Base-by-base conservation (phyloP, 352 stramenopile genomes). In the Phytophthora sojae region DNA sequence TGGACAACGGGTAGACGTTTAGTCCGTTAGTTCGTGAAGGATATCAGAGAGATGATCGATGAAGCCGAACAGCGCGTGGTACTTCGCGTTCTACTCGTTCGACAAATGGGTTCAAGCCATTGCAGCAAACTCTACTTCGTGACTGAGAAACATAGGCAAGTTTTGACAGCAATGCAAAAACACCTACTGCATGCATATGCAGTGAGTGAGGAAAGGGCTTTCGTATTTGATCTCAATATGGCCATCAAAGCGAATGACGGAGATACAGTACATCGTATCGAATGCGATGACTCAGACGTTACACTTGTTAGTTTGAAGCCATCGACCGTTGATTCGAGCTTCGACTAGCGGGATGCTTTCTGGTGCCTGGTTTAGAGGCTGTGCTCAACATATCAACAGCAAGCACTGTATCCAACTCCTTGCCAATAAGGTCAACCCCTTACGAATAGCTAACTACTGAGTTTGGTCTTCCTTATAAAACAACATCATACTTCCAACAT, bases 401-500 rank as follows among this genome's bases (percentile, higher is more conserved):
- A 4, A 45, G 37, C 6, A 9, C 30, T 35, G 30, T 35, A 35
- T 35, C 30, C 30, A 35, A 35, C 30, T 26, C n/a, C 23, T 26
- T 26, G 23, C 23, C 23, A 26, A 26, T 26, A 26, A 1, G 3
- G 3, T 26, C 23, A 26, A 26, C 3, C 1, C 23, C 37, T n/a
- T 45, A 5, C 9, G 2, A 7, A 68, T 42, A 26, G 60, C 53
- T 25, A 68, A 68, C 12, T 57, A 52, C 6, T 51, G 61, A 9
- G 0, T 23, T 6, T 29, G 29, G 32, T 69, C 44, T 32, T 17
- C 14, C 11, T 39, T 17, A 9, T 55, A 39, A 15, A 35, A 19
- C 12, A 69, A 17, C 1, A 69, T 54, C 21, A 69, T 30, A 12
- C 51, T 64, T 6, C 47, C 54, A 19, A 69, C 19, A 4, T 45